These are phyloP conservation scores for Annulohypoxylon nitens DNA, from an alignment of 495 filamentous ascomycete species.

Conservation along the genomic window DNA sequence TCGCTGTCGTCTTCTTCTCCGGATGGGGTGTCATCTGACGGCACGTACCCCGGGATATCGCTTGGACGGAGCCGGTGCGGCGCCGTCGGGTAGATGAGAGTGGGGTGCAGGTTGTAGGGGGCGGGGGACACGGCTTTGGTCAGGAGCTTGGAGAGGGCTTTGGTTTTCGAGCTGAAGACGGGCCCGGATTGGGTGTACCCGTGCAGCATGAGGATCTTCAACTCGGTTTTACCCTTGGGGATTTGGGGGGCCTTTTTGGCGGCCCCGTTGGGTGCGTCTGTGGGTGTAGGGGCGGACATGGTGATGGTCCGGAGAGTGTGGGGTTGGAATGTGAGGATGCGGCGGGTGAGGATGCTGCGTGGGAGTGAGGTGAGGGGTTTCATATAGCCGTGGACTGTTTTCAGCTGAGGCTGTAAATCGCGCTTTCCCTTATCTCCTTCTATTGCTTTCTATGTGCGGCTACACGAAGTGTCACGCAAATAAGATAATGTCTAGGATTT, in stretches of 20 bases:
- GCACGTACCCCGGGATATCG: slow-evolving; percentile 79
- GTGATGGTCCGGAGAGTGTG: slow-evolving; percentile 13
- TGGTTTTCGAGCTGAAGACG: slow-evolving; percentile 89
- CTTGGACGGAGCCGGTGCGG: slow-evolving; percentile 69
- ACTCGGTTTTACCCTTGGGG: slow-evolving; percentile 53
- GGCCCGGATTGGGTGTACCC: slow-evolving; percentile 93
- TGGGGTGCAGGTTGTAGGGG: slow-evolving; percentile 65
- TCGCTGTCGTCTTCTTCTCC: slow-evolving; percentile 59
- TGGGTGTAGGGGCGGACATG: slow-evolving; percentile 18
- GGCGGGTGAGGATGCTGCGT: background rate
- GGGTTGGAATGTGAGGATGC: too few species aligned
- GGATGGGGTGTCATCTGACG: slow-evolving; percentile 6
- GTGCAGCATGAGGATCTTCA: slow-evolving; percentile 71
- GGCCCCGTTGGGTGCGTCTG: slow-evolving; percentile 3
- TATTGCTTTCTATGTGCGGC: too few species aligned
- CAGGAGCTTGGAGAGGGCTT: slow-evolving; percentile 84
- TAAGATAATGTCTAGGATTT: too few species aligned
- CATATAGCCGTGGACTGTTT: too few species aligned
- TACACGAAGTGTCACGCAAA: too few species aligned
- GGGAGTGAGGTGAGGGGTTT: background rate
- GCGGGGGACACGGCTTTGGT: slow-evolving; percentile 73
- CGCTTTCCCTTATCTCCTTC: too few species aligned
- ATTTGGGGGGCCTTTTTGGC: slow-evolving; percentile 26
- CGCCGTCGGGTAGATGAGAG: slow-evolving; percentile 72
- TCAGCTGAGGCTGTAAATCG: too few species aligned